Conservation (phyloP, 1,284 basidiomycete genomes). For the Hemileia vastatrix region DNA sequence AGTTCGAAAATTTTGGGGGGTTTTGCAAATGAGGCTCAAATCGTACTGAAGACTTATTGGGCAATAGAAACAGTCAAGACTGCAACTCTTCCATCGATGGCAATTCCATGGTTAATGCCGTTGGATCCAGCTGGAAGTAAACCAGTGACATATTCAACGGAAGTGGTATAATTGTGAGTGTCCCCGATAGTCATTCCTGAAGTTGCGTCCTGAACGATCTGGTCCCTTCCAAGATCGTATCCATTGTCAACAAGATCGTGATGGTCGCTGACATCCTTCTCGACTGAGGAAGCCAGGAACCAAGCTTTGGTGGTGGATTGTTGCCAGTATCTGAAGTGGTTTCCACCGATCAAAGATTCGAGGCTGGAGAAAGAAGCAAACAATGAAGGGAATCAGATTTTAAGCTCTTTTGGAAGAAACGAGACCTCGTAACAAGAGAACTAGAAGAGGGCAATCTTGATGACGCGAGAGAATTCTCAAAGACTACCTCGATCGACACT, state of each 20-base stretch:
- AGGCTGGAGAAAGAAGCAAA: constrained; percentile 44
- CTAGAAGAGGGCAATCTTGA: neutral
- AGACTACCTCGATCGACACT: constrained; percentile 44
- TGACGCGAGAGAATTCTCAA: constrained; percentile 52
- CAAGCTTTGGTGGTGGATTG: constrained; percentile 59
- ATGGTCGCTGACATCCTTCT: constrained; percentile 55
- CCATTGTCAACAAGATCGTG: constrained; percentile 58
- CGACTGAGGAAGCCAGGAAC: constrained; percentile 36
- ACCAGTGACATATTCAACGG: constrained; percentile 49
- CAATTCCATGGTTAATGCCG: constrained; percentile 52
- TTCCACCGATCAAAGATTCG: constrained; percentile 57
- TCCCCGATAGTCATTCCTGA: constrained; percentile 51
- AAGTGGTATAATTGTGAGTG: constrained; percentile 49
- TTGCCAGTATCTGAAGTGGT: constrained; percentile 60
- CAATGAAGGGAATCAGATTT: neutral
- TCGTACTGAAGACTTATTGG: too few relatives aligned
- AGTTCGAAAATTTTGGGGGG: too few relatives aligned
- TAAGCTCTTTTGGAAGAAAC: neutral
- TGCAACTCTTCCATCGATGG: constrained; percentile 35
- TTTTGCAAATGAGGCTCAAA: too few relatives aligned
- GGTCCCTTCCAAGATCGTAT: constrained; percentile 53
- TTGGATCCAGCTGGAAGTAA: constrained; percentile 51
- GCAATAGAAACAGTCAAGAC: constrained; percentile 28
- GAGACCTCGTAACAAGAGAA: neutral
- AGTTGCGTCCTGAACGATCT: constrained; percentile 63